phyloP scores from a whole-genome alignment of 345 rosid species.

The Bruguiera sexangula region DNA sequence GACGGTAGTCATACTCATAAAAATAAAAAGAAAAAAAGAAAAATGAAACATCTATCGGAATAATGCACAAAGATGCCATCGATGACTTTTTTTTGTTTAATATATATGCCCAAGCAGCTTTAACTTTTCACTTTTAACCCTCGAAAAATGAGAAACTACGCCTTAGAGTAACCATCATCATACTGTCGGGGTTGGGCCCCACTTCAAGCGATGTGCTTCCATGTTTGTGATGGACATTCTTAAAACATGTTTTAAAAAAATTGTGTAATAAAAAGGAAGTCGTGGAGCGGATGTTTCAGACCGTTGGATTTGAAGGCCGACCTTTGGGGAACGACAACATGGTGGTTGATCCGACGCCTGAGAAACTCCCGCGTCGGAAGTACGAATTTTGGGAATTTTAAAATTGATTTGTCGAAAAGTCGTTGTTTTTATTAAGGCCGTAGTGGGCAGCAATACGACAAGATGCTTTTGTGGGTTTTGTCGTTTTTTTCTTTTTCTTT shows the following conservation, averaged over 20 bases:
- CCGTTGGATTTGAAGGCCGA: constrained; percentile 13
- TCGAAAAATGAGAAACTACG: constrained; percentile 15
- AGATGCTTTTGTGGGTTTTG: no score
- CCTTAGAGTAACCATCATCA: constrained; percentile 28
- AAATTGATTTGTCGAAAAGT: not conserved
- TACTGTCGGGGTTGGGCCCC: constrained; percentile 43
- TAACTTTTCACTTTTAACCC: constrained; percentile 10
- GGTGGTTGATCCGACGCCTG: constrained; percentile 20
- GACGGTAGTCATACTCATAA: not conserved
- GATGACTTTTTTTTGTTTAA: not conserved
- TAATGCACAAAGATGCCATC: constrained; percentile 18
- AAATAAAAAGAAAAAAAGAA: not conserved
- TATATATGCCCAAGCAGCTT: not conserved
- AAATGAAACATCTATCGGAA: not conserved
- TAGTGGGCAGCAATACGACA: no score
- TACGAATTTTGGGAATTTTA: not conserved
- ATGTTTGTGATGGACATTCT: constrained; percentile 48
- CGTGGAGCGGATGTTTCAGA: no score
- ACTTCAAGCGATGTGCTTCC: constrained; percentile 36
- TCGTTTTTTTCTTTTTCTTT: not conserved
- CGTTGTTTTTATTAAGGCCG: no score
- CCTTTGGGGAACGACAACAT: constrained; percentile 6
- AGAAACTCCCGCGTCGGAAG: not conserved
- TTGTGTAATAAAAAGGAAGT: not conserved
- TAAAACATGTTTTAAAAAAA: constrained; percentile 30